phyloP scores from a whole-genome alignment of 1,139 yeast genomes.

The Kazachstania sp. region DNA sequence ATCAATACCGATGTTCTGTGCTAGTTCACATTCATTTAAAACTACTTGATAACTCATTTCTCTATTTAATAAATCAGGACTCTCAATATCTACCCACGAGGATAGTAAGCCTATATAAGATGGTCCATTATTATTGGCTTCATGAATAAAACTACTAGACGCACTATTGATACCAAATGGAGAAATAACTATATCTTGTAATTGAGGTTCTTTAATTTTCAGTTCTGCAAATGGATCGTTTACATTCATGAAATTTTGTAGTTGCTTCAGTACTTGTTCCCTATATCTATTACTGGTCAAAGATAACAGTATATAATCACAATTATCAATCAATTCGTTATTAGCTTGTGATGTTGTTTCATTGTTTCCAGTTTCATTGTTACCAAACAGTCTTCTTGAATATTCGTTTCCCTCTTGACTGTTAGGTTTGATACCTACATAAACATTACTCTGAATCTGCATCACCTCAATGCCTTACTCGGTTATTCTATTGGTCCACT shows the following conservation, averaged over 20 bases:
- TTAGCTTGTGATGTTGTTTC: not conserved
- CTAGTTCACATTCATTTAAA: constrained; percentile 49
- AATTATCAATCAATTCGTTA: constrained; percentile 13
- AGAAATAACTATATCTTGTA: constrained; percentile 34
- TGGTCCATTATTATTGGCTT: constrained; percentile 5
- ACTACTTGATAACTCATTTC: constrained; percentile 47
- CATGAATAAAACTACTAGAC: not conserved
- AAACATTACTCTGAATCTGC: constrained; percentile 26
- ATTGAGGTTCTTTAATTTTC: constrained; percentile 34
- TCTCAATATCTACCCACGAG: constrained; percentile 58
- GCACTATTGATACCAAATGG: constrained; percentile 13
- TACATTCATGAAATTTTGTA: not conserved
- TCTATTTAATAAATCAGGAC: constrained; percentile 40
- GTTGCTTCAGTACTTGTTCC: constrained; percentile 23
- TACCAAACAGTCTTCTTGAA: not conserved
- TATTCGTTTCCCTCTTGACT: constrained; percentile 2
- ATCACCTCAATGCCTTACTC: not conserved
- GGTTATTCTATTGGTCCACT: not conserved
- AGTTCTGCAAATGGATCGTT: constrained; percentile 9
- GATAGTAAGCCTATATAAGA: constrained; percentile 42
- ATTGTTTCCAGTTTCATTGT: not conserved
- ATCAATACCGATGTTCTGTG: constrained; percentile 44
- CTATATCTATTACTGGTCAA: constrained; percentile 39
- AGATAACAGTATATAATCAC: constrained; percentile 36
- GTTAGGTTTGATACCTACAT: constrained; percentile 30